Conservation (phyloP, 768 basidiomycete species). For the Tephrocybe sp. region DNA sequence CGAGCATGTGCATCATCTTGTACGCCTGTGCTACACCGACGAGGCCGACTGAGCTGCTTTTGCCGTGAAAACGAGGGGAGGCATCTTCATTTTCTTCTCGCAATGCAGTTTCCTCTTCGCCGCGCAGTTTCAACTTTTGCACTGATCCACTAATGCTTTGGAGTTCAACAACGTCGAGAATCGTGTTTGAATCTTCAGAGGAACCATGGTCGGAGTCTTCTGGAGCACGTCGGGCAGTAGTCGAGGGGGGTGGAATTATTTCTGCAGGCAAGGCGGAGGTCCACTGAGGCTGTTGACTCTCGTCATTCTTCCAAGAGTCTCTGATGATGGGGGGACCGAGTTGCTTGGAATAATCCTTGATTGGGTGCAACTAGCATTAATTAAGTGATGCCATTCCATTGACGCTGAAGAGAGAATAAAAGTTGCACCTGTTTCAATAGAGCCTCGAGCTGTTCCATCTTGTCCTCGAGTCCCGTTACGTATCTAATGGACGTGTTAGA, state of each 20-base stretch:
- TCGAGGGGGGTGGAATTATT: neutral
- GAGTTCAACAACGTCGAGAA: conserved; percentile 35
- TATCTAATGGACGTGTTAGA: conserved; percentile 36
- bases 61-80: conserved; percentile 59
- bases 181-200: conserved; percentile 20
- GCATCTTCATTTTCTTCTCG: conserved; percentile 29
- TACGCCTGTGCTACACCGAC: conserved; percentile 54
- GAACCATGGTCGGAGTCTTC: conserved; percentile 22
- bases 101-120: conserved; percentile 22
- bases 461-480: conserved; percentile 58
- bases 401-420: neutral
- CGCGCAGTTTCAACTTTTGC: conserved; percentile 35
- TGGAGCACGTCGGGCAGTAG: conserved; percentile 7
- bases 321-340: conserved; percentile 63
- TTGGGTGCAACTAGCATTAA: conserved; percentile 54
- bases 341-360: conserved; percentile 58
- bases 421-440: conserved; percentile 49
- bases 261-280: neutral
- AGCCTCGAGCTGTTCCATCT: conserved; percentile 53
- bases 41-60: conserved; percentile 57
- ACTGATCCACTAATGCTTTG: conserved; percentile 31
- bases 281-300: conserved; percentile 4
- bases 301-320: conserved; percentile 57
- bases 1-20: conserved; percentile 49
- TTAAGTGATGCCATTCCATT: neutral